A percentile compares a stretch with the other conserved stretches of the same genome.
Evolutionary conservation across 2,329 filamentous ascomycete genomes (phyloP).

Genomic region (Escovopsis sp.): DNA sequence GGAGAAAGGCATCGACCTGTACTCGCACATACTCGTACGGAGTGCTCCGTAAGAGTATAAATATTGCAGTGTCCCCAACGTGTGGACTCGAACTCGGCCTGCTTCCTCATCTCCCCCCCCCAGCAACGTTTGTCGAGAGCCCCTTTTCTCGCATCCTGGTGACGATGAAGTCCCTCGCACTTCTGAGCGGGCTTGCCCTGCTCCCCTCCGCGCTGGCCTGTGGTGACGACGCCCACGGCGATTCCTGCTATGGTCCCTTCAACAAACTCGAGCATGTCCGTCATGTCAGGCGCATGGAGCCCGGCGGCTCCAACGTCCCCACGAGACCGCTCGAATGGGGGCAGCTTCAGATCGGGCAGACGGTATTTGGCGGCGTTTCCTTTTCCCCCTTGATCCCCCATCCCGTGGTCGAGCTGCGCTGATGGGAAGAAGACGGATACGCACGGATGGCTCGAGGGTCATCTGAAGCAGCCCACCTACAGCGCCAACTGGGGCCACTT

Average conservation of each 20-base stretch:
- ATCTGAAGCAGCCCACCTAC: conserved; percentile 47
- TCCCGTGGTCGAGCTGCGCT: neutral
- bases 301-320: conserved; percentile 28
- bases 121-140: neutral
- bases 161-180: conserved; percentile 6
- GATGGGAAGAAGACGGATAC: conserved; percentile 45
- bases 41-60: no score
- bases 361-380: conserved; percentile 15
- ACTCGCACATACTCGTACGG: no score
- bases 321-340: conserved; percentile 42
- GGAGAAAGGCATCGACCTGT: no score
- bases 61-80: neutral
- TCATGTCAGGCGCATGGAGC: conserved; percentile 34
- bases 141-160: neutral
- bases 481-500: conserved; percentile 54
- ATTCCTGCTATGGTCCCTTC: conserved; percentile 26
- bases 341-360: conserved; percentile 47
- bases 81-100: neutral
- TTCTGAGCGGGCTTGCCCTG: conserved; percentile 7
- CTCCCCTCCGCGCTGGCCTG: conserved; percentile 19
- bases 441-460: conserved; percentile 46
- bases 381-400: neutral
- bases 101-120: neutral
- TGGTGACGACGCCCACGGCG: conserved; percentile 11
- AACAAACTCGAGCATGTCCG: conserved; percentile 29